Evolutionary conservation across 2,329 filamentous ascomycete genomes (phyloP).

Genomic region (Iodosphaeria phyllophila): DNA sequence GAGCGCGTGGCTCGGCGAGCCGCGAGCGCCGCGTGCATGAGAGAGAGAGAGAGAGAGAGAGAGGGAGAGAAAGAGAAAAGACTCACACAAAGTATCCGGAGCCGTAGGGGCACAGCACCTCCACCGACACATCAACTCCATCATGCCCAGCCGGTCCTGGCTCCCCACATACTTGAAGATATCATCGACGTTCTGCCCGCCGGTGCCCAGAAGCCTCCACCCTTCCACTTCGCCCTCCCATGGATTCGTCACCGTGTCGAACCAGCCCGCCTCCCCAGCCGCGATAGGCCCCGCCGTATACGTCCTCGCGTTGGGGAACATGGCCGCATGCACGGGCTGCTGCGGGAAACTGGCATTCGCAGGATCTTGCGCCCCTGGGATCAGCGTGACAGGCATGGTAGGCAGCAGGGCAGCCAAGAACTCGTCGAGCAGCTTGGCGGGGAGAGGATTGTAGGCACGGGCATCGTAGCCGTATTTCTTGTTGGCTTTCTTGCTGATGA

Average conservation of each 20-base stretch:
- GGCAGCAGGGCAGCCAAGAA: conserved; percentile 71
- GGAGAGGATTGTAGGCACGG: conserved; percentile 68
- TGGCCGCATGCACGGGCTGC: conserved; percentile 79
- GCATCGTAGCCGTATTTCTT: conserved; percentile 95
- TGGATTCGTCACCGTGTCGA: conserved; percentile 82
- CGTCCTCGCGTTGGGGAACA: conserved; percentile 61
- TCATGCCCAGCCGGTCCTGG: conserved; percentile 64
- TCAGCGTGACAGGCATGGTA: conserved; percentile 70
- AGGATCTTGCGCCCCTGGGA: conserved; percentile 71
- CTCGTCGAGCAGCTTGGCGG: conserved; percentile 65
- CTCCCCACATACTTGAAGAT: conserved; percentile 78
- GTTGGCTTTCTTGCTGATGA: conserved; percentile 29
- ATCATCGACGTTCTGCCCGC: conserved; percentile 87
- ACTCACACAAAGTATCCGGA: conserved; percentile 82
- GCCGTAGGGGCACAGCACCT: conserved; percentile 81
- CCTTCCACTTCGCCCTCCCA: conserved; percentile 85
- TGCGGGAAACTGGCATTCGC: conserved; percentile 83
- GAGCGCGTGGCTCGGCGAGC: too few species aligned
- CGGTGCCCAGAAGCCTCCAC: conserved; percentile 70
- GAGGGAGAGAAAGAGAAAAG: neutral
- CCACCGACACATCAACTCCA: conserved; percentile 92
- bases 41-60: neutral
- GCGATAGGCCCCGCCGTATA: conserved; percentile 39
- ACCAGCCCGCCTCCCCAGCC: conserved; percentile 44
- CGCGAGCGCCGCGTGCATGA: too few species aligned